These are phyloP conservation scores for Batkoa obscura DNA, from an alignment of 371 early-diverging fungal species.

Conservation along the genomic window DNA sequence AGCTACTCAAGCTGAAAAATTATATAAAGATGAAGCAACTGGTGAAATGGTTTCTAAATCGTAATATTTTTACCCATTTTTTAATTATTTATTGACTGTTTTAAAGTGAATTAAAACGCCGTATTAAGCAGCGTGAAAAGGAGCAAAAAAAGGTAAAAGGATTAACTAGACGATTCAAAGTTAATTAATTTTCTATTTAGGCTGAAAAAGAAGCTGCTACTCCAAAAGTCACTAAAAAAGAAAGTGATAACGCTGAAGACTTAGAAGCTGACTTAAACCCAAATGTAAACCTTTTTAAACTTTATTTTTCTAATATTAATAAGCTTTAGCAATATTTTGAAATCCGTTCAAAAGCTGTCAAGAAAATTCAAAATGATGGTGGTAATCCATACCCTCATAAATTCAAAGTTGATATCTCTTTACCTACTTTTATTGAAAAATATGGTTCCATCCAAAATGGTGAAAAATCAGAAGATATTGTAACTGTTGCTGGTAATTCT, in stretches of 20 bases:
- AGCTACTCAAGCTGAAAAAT: conserved; percentile 21
- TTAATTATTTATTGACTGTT: neutral
- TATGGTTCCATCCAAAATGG: conserved; percentile 49
- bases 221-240: conserved; percentile 32
- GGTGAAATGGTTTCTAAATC: conserved; percentile 91
- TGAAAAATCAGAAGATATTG: conserved; percentile 43
- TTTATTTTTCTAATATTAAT: too few species aligned
- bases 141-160: conserved; percentile 59
- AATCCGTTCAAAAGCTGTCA: conserved; percentile 68
- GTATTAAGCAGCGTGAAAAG: conserved; percentile 72
- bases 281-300: conserved; percentile 30
- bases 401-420: conserved; percentile 73
- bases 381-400: conserved; percentile 95
- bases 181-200: neutral
- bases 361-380: conserved; percentile 51
- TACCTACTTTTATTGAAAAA: conserved; percentile 74
- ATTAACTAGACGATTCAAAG: conserved; percentile 10
- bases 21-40: conserved; percentile 69
- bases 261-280: conserved; percentile 72
- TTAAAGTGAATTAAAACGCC: conserved; percentile 78
- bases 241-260: too few species aligned
- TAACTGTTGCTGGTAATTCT: conserved; percentile 49
- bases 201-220: too few species aligned
- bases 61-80: conserved; percentile 21
- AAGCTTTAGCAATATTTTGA: conserved; percentile 93